phyloP scores from a whole-genome alignment of 2,329 filamentous ascomycete genomes.

The Fusarium fujikuroi region DNA sequence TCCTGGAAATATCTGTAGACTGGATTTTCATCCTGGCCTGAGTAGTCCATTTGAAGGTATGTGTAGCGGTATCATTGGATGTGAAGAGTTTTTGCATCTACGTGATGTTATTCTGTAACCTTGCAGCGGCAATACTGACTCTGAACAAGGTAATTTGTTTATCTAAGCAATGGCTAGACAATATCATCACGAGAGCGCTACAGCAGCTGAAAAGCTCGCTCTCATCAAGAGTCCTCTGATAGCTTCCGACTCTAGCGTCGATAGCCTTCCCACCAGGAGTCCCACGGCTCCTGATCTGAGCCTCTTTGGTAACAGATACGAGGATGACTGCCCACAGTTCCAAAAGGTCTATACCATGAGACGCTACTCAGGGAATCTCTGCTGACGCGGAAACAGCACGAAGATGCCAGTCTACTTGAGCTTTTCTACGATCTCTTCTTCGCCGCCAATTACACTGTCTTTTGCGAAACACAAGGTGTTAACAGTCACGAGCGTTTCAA shows the following conservation, averaged over 20 bases:
- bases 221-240: slow-evolving; percentile 49
- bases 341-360: slow-evolving; percentile 32
- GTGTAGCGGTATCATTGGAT: background rate
- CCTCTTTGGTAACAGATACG: slow-evolving; percentile 42
- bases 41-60: background rate
- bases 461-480: slow-evolving; percentile 52
- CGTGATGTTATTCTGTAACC: background rate
- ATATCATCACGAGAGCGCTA: slow-evolving; percentile 1
- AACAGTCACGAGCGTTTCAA: slow-evolving; percentile 48
- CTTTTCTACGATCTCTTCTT: slow-evolving; percentile 55
- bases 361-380: fast-evolving
- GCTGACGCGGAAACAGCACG: slow-evolving; percentile 40
- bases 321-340: slow-evolving; percentile 40
- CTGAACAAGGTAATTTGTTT: background rate
- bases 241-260: slow-evolving; percentile 23
- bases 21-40: background rate
- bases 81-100: background rate
- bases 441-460: slow-evolving; percentile 72
- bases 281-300: slow-evolving; percentile 29
- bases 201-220: slow-evolving; percentile 43
- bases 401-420: slow-evolving; percentile 51
- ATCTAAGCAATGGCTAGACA: slow-evolving; percentile 32
- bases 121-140: background rate
- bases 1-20: background rate
- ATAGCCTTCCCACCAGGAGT: background rate